Base-by-base conservation (phyloP, 352 stramenopile genomes). In the Pythium scleroteichum region DNA sequence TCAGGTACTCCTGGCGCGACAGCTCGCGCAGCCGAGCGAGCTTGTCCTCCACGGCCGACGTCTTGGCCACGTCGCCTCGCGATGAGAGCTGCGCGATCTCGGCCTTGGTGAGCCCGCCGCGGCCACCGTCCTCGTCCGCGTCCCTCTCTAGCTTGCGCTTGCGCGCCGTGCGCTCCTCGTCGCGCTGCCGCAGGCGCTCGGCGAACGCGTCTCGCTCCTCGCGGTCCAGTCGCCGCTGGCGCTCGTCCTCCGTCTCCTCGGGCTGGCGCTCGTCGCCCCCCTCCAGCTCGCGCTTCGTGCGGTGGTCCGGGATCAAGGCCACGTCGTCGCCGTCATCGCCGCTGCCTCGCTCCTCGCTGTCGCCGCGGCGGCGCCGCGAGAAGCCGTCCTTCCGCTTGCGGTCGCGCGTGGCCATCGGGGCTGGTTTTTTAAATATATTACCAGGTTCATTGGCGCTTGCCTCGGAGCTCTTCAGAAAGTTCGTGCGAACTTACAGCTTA, bases 1-100 rank as follows among this genome's bases (percentile, higher is more conserved):
- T 96, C 20, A 99, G 73, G 64, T 99, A 99, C 41, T 96, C 88
- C 50, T 98, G 92, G 35, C 98, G 79, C 45, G 88, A 98, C 27
- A 99, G 69, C 48, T 98, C 84, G 2, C 97, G 75, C 40, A 99
- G 68, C 39, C 85, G 69, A 17, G 75, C 58, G 19, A 97, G 56
- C 64, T 91, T 82, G 4, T 92, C 72, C 24, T 75, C 75, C 4
- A 82, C 53, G 5, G 73, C 68, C 1, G 47, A 63, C 50, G 64
- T 57, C 6, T 20, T 24, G 40, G 48, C 22, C 24, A 96, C 72
- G n/a, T 78, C 64, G 27, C 90, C 92, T 13, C 85, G 72, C 57
- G 78, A 90, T 19, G 88, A 75, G 16, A 98, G 75, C 59, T 96
- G 82, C 27, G 78, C 71, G 49, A 98, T 85, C 72, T 98, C 85